phyloP scores from a whole-genome alignment of 2,329 filamentous ascomycete species.

The Colletotrichum nymphaeae region DNA sequence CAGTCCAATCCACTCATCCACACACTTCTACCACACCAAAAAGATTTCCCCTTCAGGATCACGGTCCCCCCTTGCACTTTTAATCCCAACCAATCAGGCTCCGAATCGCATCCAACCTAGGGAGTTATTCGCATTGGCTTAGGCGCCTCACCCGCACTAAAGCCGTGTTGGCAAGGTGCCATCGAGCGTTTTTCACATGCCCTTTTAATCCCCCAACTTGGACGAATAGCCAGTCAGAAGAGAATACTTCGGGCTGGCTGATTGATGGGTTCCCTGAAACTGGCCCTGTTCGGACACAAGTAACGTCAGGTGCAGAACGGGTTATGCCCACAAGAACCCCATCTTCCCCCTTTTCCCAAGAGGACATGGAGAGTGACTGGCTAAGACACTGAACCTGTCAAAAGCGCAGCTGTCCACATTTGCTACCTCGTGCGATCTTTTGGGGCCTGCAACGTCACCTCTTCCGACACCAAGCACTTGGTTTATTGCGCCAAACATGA shows the following conservation, averaged over 20 bases:
- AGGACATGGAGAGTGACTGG: background rate
- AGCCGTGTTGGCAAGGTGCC: constrained; percentile 20
- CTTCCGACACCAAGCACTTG: background rate
- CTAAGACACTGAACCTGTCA: background rate
- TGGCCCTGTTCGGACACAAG: constrained; percentile 4
- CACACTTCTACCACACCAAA: background rate
- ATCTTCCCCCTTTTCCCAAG: background rate
- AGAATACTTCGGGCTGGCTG: background rate
- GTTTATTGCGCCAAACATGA: background rate
- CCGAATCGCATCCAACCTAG: background rate
- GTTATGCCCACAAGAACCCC: too few relatives aligned
- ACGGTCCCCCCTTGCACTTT: constrained; percentile 28
- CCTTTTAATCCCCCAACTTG: background rate
- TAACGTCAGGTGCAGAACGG: constrained; percentile 16
- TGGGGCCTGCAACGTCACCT: background rate
- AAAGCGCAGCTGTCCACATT: constrained; percentile 7
- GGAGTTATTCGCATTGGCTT: constrained; percentile 7
- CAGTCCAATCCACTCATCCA: background rate
- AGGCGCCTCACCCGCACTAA: constrained; percentile 24
- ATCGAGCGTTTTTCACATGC: constrained; percentile 21
- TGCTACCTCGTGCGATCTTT: background rate
- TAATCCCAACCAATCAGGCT: constrained; percentile 9
- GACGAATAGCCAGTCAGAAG: constrained; percentile 10
- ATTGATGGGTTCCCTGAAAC: constrained; percentile 13
- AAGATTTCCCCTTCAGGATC: constrained; percentile 14